Evolutionary conservation across 2,329 filamentous ascomycete genomes (phyloP).

Genomic region (Cladosporium sp.): DNA sequence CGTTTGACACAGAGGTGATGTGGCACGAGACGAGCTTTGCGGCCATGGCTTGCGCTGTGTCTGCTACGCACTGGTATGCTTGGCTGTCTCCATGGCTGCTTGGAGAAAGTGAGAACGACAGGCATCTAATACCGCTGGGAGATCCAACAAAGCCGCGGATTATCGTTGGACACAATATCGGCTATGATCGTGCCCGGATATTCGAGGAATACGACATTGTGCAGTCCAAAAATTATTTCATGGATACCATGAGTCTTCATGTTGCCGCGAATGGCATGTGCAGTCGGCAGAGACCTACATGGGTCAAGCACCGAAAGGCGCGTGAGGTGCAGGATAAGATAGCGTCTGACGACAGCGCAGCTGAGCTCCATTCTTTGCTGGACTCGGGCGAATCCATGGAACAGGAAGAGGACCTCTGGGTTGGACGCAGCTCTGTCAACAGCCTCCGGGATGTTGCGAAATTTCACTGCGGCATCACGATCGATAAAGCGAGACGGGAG

Average conservation of each 20-base stretch:
- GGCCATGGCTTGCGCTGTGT: conserved; percentile 92
- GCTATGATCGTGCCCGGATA: conserved; percentile 85
- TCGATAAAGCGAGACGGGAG: conserved; percentile 84
- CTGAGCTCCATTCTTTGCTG: conserved; percentile 67
- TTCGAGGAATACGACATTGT: conserved; percentile 81
- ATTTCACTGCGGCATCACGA: conserved; percentile 85
- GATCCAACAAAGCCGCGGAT: conserved; percentile 68
- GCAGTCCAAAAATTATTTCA: conserved; percentile 78
- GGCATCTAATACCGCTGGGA: conserved; percentile 82
- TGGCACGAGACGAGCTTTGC: conserved; percentile 90
- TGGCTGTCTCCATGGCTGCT: conserved; percentile 96
- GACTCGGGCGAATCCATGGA: conserved; percentile 57
- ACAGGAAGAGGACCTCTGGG: conserved; percentile 93
- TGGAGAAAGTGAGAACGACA: conserved; percentile 69
- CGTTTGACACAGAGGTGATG: conserved; percentile 96
- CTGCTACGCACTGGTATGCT: conserved; percentile 88
- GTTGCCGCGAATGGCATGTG: conserved; percentile 99
- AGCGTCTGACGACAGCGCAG: conserved; percentile 63
- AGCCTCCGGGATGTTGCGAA: conserved; percentile 92
- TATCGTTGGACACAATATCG: conserved; percentile 90
- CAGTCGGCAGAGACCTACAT: conserved; percentile 88
- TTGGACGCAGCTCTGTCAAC: conserved; percentile 90
- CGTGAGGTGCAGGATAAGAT: conserved; percentile 77
- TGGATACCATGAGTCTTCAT: conserved; percentile 98
- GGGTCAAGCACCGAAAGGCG: conserved; percentile 95